Evolutionary conservation across 306 rosid genomes (phyloP), one percentile per base, ranked within the genome.

Genomic region (Pachyrhizus erosus): DNA sequence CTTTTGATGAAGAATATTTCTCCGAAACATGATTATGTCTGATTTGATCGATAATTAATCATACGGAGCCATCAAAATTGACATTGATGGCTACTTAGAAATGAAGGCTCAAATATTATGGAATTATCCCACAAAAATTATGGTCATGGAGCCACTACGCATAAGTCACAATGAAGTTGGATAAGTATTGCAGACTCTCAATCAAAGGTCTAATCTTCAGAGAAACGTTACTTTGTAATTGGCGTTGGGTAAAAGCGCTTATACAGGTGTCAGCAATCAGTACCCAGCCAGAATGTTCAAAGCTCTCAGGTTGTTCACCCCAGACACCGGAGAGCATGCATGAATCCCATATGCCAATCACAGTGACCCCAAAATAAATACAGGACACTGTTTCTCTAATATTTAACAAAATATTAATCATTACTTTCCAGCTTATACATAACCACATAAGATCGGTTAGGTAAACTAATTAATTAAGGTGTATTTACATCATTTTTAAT

Each of bases 21-120:
- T 23, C 62, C 4, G 3, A 52, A 61, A 26, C 81, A 89, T 87
- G 84, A 89, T 89, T 89, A 83, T 89, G 92, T 89, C 84, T 80
- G 78, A 84, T 85, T 69, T 69, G 39, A 80, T 79, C 74, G 58
- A 70, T 86, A 75, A 82, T 82, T 85, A 86, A 89, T 86, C 85
- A 84, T 81, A 61, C 24, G 48, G 58, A 89, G 89, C 88, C 86
- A 87, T 86, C 84, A 85, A 54, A 46, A 45, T 84, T 84, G 90
- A 84, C 84, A 66, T 89, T 72, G 65, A 86, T 83, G 82, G 48
- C 85, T 58, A 78, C 82, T 89, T 89, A 71, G 69, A 84, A 45
- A 20, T 64, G 55, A 89, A 70, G 87, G 4, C 51, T 75, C 2
- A 21, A 17, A 0, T 34, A 6, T 37, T 45, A 57, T 75, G 57